Evolutionary conservation across 768 basidiomycete species (phyloP), one percentile per base, ranked within the genome.

Genomic region (Kwoniella newhampshirensis): DNA sequence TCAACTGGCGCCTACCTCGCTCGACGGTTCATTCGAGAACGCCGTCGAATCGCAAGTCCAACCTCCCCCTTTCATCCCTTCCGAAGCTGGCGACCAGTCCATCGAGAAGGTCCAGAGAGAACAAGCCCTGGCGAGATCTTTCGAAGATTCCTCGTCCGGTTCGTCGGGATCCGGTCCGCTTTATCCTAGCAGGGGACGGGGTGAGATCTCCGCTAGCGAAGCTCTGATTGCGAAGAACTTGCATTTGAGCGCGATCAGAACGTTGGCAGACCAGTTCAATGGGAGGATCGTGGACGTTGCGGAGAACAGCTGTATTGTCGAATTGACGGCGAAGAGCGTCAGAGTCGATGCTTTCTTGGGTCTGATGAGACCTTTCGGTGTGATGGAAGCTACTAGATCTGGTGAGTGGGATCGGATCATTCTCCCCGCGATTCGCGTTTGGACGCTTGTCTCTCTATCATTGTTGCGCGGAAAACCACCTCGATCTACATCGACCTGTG

Each of bases 241-340:
- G 66, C 87, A 97, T 74, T 75, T 98, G 27, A 85, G 87, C 45
- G 89, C 89, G n/a, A 86, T 99, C 74, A 83, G 85, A 47, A 83
- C 85, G 47, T 85, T 99, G 25, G 82, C 91, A 0, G 75, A 81
- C 35, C 93, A 98, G 75, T 99, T 99, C 59, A 87, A 88, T 18
- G 96, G 89, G 2, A 87, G 86, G 71, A 84, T 98, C 54, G 92
- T 96, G 25, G 96, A 99, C 76, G 86, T 99, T 54, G 88, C 88
- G 78, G 91, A 96, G 76, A 85, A 97, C 74, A 89, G 87, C 70
- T 87, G 96, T 39, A 96, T 97, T 57, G 87, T 97, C 42, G 96
- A 98, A 80, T 79, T 98, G 76, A 87, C 89, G 13, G 96, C 89
- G 32, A 98, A 98, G 81, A 91, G 90, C 37, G 80, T 81, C 40